Evolutionary conservation across 768 basidiomycete species (phyloP).

Genomic region (Mycena alexandri): DNA sequence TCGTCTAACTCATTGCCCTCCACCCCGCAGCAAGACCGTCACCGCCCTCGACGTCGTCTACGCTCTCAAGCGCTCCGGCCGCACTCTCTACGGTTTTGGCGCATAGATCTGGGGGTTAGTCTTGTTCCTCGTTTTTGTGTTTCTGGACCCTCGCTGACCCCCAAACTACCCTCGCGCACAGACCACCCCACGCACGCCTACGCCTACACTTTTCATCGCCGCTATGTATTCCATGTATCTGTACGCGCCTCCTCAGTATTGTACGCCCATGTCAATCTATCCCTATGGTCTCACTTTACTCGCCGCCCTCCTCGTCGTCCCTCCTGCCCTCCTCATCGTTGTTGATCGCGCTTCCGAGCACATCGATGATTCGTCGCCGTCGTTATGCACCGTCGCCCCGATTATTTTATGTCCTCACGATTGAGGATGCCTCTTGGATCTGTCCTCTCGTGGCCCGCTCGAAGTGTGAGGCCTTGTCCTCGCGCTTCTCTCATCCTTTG

Average conservation of each 20-base stretch:
- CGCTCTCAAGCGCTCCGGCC: constrained; percentile 86
- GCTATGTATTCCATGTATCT: constrained; percentile 19
- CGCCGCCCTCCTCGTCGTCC: no score
- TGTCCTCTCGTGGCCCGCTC: no score
- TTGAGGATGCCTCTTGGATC: no score
- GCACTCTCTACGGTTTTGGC: constrained; percentile 94
- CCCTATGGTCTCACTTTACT: constrained; percentile 6
- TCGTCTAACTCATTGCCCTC: constrained; percentile 67
- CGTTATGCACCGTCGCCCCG: no score
- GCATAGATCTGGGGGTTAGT: constrained; percentile 48
- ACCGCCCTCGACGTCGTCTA: constrained; percentile 94
- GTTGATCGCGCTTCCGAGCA: no score
- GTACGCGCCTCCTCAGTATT: constrained; percentile 7
- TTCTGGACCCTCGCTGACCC: constrained; percentile 2
- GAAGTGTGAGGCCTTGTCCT: no score
- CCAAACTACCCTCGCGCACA: constrained; percentile 16
- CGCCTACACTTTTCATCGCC: neutral
- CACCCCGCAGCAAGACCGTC: no score
- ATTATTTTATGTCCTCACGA: no score
- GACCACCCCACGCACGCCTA: neutral
- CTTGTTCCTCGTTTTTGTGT: neutral
- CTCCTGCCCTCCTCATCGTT: no score
- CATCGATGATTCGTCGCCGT: no score
- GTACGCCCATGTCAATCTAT: constrained; percentile 24
- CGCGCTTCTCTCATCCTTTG: no score